These are phyloP conservation scores for Saccharomycopsis oosterbeekiorum DNA, from an alignment of 805 yeast genomes.

Conservation along the genomic window DNA sequence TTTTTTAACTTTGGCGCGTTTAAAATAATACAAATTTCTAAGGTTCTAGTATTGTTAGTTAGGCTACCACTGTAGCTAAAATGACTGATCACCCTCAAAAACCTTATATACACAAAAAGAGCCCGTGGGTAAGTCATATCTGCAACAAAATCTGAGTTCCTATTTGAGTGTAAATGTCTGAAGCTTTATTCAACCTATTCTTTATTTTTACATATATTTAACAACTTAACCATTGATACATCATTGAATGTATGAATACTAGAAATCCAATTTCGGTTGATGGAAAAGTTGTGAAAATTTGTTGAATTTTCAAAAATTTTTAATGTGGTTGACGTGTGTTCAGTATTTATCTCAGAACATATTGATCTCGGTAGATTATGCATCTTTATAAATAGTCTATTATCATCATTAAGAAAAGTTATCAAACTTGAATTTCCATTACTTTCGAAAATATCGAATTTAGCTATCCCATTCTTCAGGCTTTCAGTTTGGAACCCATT, in stretches of 20 bases:
- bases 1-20: too few species aligned
- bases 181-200: too few species aligned
- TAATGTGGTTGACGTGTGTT: not conserved
- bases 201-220: not conserved
- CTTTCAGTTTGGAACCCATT: not conserved
- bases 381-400: not conserved
- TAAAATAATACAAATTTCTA: too few species aligned
- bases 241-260: not conserved
- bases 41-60: too few species aligned
- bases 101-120: too few species aligned
- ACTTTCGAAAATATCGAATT: not conserved
- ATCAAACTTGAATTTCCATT: not conserved
- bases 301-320: not conserved
- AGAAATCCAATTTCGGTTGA: not conserved
- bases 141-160: too few species aligned
- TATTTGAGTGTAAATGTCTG: too few species aligned
- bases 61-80: too few species aligned
- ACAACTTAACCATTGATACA: not conserved
- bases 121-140: too few species aligned
- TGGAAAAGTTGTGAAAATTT: not conserved
- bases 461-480: not conserved
- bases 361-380: not conserved
- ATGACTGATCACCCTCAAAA: too few species aligned
- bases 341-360: not conserved
- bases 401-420: not conserved